Percentiles rank a stretch among this genome's conserved stretches.
Conservation (phyloP, 164 flowering plant species). For the Kingdonia uniflora region DNA sequence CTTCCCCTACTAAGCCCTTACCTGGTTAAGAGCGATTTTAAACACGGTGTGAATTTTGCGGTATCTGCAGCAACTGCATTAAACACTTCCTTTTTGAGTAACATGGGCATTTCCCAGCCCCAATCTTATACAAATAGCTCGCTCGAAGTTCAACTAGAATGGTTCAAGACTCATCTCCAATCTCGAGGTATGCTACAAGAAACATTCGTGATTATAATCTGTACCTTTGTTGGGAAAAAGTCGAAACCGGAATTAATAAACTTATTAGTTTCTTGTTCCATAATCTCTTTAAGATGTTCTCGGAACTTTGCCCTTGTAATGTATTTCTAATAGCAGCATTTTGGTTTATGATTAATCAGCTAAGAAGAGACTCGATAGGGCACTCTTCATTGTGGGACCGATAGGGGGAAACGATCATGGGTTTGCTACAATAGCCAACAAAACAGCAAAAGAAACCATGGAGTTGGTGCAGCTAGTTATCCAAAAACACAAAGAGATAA, state of each 20-base stretch:
- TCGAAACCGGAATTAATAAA: too few species aligned
- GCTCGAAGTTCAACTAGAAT: conserved; percentile 6
- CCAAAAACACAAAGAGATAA: background rate
- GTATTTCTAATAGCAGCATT: too few species aligned
- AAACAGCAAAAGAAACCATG: background rate
- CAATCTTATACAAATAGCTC: background rate
- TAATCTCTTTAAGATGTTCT: too few species aligned
- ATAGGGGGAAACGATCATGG: conserved; percentile 6
- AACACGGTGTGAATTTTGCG: conserved; percentile 14
- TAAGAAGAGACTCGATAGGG: background rate
- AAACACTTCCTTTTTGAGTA: background rate
- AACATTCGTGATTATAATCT: too few species aligned
- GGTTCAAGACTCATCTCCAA: conserved; percentile 9
- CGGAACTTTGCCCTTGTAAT: too few species aligned
- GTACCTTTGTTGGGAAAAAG: too few species aligned
- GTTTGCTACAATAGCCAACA: background rate
- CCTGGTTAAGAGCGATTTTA: background rate
- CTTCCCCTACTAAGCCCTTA: conserved; percentile 12
- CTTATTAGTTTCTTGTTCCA: too few species aligned
- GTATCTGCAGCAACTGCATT: conserved; percentile 15
- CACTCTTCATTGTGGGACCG: conserved; percentile 5
- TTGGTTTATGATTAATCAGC: too few species aligned
- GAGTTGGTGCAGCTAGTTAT: background rate
- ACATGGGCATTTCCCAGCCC: background rate
- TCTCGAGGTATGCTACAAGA: background rate